A percentile compares a stretch with the other conserved stretches of the same genome.
phyloP scores from a whole-genome alignment of 495 filamentous ascomycete species.

The Neurospora cerealis region DNA sequence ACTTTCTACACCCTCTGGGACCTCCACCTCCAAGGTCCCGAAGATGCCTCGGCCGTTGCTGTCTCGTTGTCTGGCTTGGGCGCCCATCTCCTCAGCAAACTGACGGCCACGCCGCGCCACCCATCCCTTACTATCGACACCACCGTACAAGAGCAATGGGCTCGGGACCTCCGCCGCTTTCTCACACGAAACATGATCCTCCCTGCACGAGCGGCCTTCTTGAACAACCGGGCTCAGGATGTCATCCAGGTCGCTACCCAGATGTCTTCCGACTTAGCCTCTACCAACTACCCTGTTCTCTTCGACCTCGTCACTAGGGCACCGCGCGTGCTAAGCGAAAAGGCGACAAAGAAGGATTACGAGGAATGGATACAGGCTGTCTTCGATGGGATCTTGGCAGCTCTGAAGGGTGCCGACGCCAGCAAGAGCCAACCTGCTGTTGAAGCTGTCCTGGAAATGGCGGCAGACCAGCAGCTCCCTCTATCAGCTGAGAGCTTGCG shows the following conservation, averaged over 20 bases:
- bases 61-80: conserved; percentile 23
- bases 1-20: conserved; percentile 31
- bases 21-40: conserved; percentile 28
- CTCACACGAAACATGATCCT: conserved; percentile 61
- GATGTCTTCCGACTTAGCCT: conserved; percentile 18
- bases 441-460: conserved; percentile 29
- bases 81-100: conserved; percentile 22
- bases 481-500: conserved; percentile 25
- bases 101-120: conserved; percentile 18
- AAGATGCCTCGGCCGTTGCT: conserved; percentile 31
- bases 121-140: conserved; percentile 2
- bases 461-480: conserved; percentile 16
- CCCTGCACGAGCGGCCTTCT: conserved; percentile 51
- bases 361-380: conserved; percentile 57
- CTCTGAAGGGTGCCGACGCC: conserved; percentile 8
- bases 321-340: conserved; percentile 43
- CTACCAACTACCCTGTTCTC: conserved; percentile 34
- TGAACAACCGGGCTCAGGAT: conserved; percentile 29
- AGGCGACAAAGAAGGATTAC: conserved; percentile 44
- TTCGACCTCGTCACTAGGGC: conserved; percentile 50
- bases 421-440: conserved; percentile 17
- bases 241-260: conserved; percentile 24
- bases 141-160: conserved; percentile 20
- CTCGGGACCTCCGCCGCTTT: conserved; percentile 46
- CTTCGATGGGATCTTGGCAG: conserved; percentile 41